phyloP scores from a whole-genome alignment of 176 grass and related monocot genomes.

The Carex parvula region DNA sequence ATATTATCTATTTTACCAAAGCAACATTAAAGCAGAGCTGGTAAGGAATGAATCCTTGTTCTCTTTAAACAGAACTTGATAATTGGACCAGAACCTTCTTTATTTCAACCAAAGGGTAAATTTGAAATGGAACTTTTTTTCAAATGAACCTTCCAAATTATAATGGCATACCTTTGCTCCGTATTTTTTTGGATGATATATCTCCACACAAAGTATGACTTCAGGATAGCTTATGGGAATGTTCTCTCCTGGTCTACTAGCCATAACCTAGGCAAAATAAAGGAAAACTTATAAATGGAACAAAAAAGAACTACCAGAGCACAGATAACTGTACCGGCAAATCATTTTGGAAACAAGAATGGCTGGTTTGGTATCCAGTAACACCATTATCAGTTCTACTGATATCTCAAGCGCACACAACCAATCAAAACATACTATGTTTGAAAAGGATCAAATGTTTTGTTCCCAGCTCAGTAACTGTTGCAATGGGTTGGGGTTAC shows the following conservation, averaged over 20 bases:
- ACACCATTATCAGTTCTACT: not conserved
- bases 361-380: not conserved
- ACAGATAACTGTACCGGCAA: not conserved
- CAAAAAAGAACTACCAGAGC: not conserved
- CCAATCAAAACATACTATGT: not conserved
- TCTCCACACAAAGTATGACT: constrained; percentile 75
- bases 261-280: constrained; percentile 39
- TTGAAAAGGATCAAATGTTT: not conserved
- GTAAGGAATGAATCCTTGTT: not conserved
- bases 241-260: constrained; percentile 46
- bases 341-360: not conserved
- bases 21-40: not conserved
- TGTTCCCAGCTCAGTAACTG: not conserved
- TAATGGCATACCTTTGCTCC: not conserved
- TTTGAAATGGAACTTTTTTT: not conserved
- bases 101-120: not conserved
- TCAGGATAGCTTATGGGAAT: constrained; percentile 64
- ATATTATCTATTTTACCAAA: not conserved
- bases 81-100: not conserved
- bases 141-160: not conserved
- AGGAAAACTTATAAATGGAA: not conserved
- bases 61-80: not conserved
- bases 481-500: not conserved
- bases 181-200: constrained; percentile 48
- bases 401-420: not conserved